Percentiles rank a stretch among this genome's conserved stretches.
phyloP scores from a whole-genome alignment of 257 asterid species.

The Nicotiana undulata region DNA sequence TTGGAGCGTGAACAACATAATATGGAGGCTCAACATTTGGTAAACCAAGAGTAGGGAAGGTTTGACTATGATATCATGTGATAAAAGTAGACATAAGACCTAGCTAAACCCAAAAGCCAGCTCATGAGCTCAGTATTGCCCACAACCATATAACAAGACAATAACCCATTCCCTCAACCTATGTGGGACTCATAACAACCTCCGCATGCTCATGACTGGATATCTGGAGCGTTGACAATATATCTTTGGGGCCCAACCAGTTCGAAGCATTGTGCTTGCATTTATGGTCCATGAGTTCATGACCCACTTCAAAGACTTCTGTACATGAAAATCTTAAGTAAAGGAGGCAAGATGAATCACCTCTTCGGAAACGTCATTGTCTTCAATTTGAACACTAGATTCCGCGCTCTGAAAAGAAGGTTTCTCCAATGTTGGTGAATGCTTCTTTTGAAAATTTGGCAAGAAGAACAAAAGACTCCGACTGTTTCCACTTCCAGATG shows the following conservation, averaged over 20 bases:
- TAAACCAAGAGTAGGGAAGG: background rate
- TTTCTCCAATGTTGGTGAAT: slow-evolving; percentile 7
- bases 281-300: background rate
- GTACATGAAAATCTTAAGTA: background rate
- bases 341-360: slow-evolving; percentile 9
- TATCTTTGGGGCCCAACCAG: background rate
- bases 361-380: slow-evolving; percentile 30
- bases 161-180: background rate
- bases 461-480: slow-evolving; percentile 9
- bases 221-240: background rate
- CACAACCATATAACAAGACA: background rate
- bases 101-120: background rate
- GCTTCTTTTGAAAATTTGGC: slow-evolving; percentile 12
- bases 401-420: slow-evolving; percentile 3
- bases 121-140: background rate
- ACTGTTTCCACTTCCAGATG: slow-evolving; percentile 9
- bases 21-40: background rate
- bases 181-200: background rate
- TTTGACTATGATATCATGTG: background rate
- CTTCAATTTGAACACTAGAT: slow-evolving; percentile 21
- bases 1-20: background rate
- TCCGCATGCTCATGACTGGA: background rate
- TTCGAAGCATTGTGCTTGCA: background rate
- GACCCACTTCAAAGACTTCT: background rate
- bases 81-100: background rate